phyloP scores from a whole-genome alignment of 2,329 filamentous ascomycete species.

The Helicocarpus griseus region DNA sequence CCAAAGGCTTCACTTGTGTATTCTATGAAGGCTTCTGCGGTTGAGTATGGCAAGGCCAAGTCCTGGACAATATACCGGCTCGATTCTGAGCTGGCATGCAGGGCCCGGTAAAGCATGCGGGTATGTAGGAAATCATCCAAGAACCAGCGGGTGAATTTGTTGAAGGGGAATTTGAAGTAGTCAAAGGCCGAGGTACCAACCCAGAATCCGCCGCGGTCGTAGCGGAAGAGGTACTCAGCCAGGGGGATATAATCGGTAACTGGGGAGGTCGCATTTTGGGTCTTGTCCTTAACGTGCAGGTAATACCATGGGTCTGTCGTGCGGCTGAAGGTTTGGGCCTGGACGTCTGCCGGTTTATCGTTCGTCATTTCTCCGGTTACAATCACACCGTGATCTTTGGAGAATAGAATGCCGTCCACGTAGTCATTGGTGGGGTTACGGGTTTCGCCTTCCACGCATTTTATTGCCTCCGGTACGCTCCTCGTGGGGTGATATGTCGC shows the following conservation, averaged over 20 bases:
- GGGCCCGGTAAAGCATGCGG: constrained; percentile 48
- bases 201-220: constrained; percentile 53
- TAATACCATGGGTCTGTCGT: constrained; percentile 64
- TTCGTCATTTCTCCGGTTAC: constrained; percentile 50
- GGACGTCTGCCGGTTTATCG: constrained; percentile 22
- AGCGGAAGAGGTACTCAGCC: constrained; percentile 46
- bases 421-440: constrained; percentile 45
- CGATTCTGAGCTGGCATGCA: constrained; percentile 46
- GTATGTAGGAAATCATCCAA: constrained; percentile 52
- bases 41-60: constrained; percentile 44
- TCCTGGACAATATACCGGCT: constrained; percentile 51
- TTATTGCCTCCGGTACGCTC: constrained; percentile 40
- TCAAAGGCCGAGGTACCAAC: constrained; percentile 45
- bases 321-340: constrained; percentile 44
- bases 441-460: constrained; percentile 39
- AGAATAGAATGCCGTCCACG: constrained; percentile 59
- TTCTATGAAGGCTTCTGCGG: constrained; percentile 40
- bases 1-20: constrained; percentile 37
- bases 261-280: constrained; percentile 7
- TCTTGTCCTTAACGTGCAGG: constrained; percentile 48
- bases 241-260: constrained; percentile 36
- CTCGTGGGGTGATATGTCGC: constrained; percentile 51
- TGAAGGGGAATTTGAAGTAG: constrained; percentile 50
- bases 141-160: constrained; percentile 44
- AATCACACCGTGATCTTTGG: constrained; percentile 43